Evolutionary conservation across 2,329 filamentous ascomycete species (phyloP), one percentile per base, ranked within the genome.

Genomic region (Cladosporium sp.): DNA sequence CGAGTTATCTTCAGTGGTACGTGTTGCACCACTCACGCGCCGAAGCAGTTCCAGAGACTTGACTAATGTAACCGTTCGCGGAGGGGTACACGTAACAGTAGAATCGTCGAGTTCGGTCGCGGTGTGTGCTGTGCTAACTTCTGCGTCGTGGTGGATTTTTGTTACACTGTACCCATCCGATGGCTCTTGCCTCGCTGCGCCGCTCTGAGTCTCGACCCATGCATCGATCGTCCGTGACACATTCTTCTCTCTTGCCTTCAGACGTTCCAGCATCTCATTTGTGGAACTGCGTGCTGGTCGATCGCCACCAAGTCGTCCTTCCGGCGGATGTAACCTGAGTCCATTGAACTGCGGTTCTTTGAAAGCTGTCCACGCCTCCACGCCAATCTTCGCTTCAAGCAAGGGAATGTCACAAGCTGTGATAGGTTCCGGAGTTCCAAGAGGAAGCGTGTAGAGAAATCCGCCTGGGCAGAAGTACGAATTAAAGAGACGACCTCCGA

Each of bases 381-480:
- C 57, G 12, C 50, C 63, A 53, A 69, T 67, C 35, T 64, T 53
- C 28, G 65, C 65, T 23, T 67, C 67, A 12, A 46, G 29, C 28
- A 29, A 44, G 2, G 66, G 59, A 18, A 56, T 28, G 12, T 67
- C 65, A 14, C 63, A 46, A 49, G 60, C 46, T 21, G 37, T n/a
- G 8, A 69, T 59, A 26, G 67, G 65, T 16, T 65, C 67, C 6
- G n/a, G 37, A 16, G 63, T 60, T 16, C 37, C 44, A 12, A 58
- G 44, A 8, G 67, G 64, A 7, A 71, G 44, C 5, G 50, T 29
- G 52, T 66, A 72, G 49, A 72, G 63, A 56, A 72, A 70, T 14
- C 70, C 70, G 40, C 69, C 69, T 3, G 60, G 65, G 61, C 66
- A 72, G 33, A 61, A 53, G 40, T 67, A 67, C 12, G 68, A 63